A percentile compares a stretch with the other conserved stretches of the same genome.
Conservation (phyloP, 345 rosid genomes). For the Linum tenue region DNA sequence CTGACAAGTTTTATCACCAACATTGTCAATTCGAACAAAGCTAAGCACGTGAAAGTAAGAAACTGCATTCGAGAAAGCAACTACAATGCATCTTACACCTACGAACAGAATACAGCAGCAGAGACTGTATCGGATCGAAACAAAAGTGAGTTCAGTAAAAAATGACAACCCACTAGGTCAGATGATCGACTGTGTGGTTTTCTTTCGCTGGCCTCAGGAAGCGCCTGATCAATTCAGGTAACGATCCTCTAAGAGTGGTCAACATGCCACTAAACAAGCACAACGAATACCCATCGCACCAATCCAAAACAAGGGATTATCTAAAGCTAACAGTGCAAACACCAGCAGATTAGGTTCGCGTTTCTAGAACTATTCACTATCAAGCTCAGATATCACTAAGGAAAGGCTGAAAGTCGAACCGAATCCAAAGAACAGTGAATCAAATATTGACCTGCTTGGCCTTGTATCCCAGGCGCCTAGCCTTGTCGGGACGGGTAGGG, state of each 20-base stretch:
- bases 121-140: neutral
- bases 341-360: neutral
- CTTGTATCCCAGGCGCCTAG: conserved; percentile 91
- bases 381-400: neutral
- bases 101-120: neutral
- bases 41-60: conserved; percentile 26
- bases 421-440: conserved; percentile 7
- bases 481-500: conserved; percentile 97
- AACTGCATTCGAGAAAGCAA: too few relatives aligned
- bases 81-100: too few relatives aligned
- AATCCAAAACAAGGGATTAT: neutral
- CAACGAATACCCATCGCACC: neutral
- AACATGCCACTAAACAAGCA: neutral
- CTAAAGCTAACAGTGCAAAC: too few relatives aligned
- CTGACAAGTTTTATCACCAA: too few relatives aligned
- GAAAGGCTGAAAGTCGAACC: neutral
- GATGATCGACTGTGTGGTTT: neutral
- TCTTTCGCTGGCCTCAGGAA: neutral
- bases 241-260: neutral
- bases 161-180: neutral
- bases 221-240: neutral
- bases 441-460: conserved; percentile 74
- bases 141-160: neutral
- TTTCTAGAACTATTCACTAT: neutral
- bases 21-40: too few relatives aligned